These are phyloP conservation scores for Apiotrichum sp. DNA, from an alignment of 1,284 basidiomycete genomes.

Conservation along the genomic window DNA sequence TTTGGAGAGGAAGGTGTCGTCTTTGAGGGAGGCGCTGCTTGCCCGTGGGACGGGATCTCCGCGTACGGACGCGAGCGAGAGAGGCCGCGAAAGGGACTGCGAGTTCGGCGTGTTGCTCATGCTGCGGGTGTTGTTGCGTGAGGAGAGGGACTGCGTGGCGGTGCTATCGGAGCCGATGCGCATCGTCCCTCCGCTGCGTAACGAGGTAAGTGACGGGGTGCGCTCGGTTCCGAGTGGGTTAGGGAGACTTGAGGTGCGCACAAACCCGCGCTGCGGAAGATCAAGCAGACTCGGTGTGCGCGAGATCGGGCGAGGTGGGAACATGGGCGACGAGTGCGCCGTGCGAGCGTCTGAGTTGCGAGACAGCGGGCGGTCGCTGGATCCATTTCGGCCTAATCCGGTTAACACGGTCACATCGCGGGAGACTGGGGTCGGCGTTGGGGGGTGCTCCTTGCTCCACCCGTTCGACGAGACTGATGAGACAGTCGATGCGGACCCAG, in stretches of 20 bases:
- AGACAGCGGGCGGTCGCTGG: neutral
- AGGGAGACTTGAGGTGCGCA: neutral
- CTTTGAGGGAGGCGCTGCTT: neutral
- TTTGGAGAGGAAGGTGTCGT: constrained; percentile 12
- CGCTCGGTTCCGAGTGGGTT: neutral
- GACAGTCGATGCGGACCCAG: constrained; percentile 5
- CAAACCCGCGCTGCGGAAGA: neutral
- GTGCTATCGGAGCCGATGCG: neutral
- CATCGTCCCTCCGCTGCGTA: neutral
- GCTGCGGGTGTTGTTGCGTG: too few relatives aligned
- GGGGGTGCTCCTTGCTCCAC: constrained; percentile 18
- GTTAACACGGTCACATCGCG: constrained; percentile 8
- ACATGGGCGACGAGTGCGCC: neutral
- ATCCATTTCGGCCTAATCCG: too few relatives aligned
- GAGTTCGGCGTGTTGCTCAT: neutral
- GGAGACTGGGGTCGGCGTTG: constrained; percentile 18
- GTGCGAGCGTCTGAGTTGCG: neutral
- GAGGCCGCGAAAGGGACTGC: neutral
- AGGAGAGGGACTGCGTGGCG: neutral
- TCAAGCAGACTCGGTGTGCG: neutral
- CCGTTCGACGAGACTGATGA: constrained; percentile 3
- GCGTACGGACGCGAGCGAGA: neutral
- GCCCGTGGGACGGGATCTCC: neutral
- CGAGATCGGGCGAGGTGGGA: neutral
- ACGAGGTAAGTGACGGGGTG: neutral